Conservation (phyloP, 2,329 filamentous ascomycete genomes). For the Arthrinium puccinioides region DNA sequence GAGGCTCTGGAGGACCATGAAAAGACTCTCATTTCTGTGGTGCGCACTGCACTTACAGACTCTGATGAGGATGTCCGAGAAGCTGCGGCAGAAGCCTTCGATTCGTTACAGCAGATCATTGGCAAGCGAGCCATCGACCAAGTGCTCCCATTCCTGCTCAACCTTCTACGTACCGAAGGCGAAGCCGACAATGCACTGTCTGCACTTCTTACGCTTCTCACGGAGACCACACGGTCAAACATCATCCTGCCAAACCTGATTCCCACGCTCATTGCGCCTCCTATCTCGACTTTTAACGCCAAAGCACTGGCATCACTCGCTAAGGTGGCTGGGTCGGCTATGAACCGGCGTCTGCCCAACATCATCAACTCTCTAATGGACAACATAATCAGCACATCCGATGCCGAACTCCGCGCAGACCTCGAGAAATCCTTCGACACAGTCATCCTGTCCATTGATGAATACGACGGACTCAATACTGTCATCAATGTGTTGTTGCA, state of each 20-base stretch:
- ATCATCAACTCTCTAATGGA: conserved; percentile 95
- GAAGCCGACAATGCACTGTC: conserved; percentile 89
- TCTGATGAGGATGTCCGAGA: conserved; percentile 85
- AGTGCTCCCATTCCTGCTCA: conserved; percentile 86
- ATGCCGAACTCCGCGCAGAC: conserved; percentile 66
- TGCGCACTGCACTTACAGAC: conserved; percentile 87
- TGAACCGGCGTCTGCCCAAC: conserved; percentile 81
- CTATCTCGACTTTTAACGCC: conserved; percentile 92
- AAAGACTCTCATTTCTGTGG: conserved; percentile 88
- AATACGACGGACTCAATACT: conserved; percentile 91
- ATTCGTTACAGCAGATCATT: conserved; percentile 85
- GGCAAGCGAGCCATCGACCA: conserved; percentile 95
- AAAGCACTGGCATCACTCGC: conserved; percentile 88
- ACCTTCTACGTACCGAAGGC: conserved; percentile 75
- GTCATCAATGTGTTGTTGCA: conserved; percentile 89
- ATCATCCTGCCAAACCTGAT: conserved; percentile 95
- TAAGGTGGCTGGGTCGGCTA: conserved; percentile 80
- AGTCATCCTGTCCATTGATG: conserved; percentile 86
- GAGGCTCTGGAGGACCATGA: conserved; percentile 92
- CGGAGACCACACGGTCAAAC: conserved; percentile 87
- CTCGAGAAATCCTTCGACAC: conserved; percentile 79
- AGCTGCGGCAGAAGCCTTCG: conserved; percentile 93
- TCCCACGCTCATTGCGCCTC: conserved; percentile 81
- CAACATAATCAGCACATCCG: conserved; percentile 71
- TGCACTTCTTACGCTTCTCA: conserved; percentile 87